Conservation (phyloP, 805 yeast genomes). For the Danielozyma ontarioensis region DNA sequence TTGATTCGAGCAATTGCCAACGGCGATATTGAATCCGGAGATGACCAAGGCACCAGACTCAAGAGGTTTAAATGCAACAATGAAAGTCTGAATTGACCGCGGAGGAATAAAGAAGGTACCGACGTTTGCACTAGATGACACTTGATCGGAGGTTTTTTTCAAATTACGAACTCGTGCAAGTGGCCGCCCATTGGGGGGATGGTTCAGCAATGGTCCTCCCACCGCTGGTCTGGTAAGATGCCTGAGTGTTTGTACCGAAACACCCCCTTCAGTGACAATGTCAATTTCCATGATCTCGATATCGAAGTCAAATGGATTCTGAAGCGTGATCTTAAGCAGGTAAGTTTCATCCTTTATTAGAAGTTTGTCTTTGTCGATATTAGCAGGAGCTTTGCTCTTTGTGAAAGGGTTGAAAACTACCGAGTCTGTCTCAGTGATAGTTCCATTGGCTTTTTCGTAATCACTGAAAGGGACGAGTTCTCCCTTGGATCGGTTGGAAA, state of each 20-base stretch:
- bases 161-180: not conserved
- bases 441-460: slow-evolving; percentile 9
- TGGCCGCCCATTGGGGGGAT: not conserved
- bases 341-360: slow-evolving; percentile 47
- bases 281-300: slow-evolving; percentile 50
- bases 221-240: slow-evolving; percentile 2
- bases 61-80: slow-evolving; percentile 45
- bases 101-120: slow-evolving; percentile 19
- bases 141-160: not conserved
- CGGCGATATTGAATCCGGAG: slow-evolving; percentile 45
- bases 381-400: slow-evolving; percentile 9
- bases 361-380: slow-evolving; percentile 44
- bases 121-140: not conserved
- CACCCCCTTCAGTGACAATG: slow-evolving; percentile 28
- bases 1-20: slow-evolving; percentile 47
- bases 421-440: no score
- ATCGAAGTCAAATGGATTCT: slow-evolving; percentile 78
- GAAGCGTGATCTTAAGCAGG: slow-evolving; percentile 52
- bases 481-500: slow-evolving; percentile 17
- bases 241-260: slow-evolving; percentile 24
- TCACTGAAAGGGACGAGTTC: slow-evolving; percentile 40
- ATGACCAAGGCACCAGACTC: slow-evolving; percentile 45
- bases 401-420: slow-evolving; percentile 49
- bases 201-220: not conserved
- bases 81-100: slow-evolving; percentile 27